Percentiles rank a stretch among this genome's conserved stretches.
phyloP scores from a whole-genome alignment of 2,329 filamentous ascomycete genomes.

The Spiromastix sp. region DNA sequence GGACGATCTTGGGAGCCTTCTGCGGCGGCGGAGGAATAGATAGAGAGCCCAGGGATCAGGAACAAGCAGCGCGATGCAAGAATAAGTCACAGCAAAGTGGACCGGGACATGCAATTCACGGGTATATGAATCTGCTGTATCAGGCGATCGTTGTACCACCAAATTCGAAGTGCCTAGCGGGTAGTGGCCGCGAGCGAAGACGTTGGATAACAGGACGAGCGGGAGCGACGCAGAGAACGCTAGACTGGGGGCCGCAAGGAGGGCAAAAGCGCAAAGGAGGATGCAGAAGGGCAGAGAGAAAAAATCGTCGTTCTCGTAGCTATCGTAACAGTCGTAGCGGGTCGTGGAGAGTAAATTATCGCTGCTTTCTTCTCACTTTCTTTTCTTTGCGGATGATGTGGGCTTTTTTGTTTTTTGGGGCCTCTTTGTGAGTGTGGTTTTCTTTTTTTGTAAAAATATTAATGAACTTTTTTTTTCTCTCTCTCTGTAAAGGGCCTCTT shows the following conservation, averaged over 20 bases:
- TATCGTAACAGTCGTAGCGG: conserved; percentile 24
- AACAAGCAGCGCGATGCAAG: background rate
- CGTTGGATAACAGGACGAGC: conserved; percentile 1
- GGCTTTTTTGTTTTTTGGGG: background rate
- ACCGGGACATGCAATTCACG: background rate
- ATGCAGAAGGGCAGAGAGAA: conserved; percentile 7
- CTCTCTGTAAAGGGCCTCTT: too few relatives aligned
- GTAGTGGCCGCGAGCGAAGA: conserved; percentile 10
- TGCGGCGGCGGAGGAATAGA: too few relatives aligned
- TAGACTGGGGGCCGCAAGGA: conserved; percentile 3
- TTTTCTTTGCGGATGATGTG: conserved; percentile 1
- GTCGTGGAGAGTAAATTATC: conserved; percentile 12
- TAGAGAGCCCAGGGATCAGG: background rate
- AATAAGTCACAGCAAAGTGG: background rate
- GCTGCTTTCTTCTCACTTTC: background rate
- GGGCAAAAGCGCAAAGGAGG: conserved; percentile 9
- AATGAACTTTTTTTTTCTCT: too few relatives aligned
- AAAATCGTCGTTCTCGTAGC: conserved; percentile 9
- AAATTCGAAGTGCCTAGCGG: conserved; percentile 20
- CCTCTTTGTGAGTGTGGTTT: conserved; percentile 3
- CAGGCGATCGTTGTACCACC: conserved; percentile 5
- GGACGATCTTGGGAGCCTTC: too few relatives aligned
- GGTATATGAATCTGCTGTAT: conserved; percentile 1
- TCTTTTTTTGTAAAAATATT: conserved; percentile 4
- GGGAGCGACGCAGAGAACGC: conserved; percentile 6